These are phyloP conservation scores for Tetrahymena elliotti DNA, from an alignment of 73 alveolate species.

Conservation along the genomic window DNA sequence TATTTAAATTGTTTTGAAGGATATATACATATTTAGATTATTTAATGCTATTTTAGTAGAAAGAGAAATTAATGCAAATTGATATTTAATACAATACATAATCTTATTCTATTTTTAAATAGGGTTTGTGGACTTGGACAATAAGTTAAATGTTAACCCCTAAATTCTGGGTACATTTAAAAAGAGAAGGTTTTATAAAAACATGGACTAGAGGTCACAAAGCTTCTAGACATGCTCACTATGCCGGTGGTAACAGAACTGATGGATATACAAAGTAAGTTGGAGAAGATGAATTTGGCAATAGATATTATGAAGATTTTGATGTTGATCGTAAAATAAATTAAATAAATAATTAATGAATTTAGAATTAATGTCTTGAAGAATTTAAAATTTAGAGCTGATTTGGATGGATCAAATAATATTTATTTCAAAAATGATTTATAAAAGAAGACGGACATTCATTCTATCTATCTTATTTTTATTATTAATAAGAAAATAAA, in stretches of 20 bases:
- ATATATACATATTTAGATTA: background rate
- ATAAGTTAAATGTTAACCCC: slow-evolving; percentile 39
- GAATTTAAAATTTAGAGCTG: background rate
- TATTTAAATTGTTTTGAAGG: background rate
- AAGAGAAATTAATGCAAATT: background rate
- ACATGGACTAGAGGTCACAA: slow-evolving; percentile 36
- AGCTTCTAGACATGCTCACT: slow-evolving; percentile 43
- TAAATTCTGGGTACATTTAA: slow-evolving; percentile 23
- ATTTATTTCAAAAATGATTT: no score
- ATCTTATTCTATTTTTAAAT: background rate
- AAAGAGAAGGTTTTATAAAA: slow-evolving; percentile 37
- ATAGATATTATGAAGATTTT: slow-evolving; percentile 41
- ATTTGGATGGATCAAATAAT: background rate
- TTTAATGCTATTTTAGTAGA: background rate
- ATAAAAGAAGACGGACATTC: no score
- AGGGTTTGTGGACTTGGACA: slow-evolving; percentile 50
- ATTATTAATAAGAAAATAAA: background rate
- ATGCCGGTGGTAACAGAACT: slow-evolving; percentile 22
- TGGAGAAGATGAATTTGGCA: slow-evolving; percentile 35
- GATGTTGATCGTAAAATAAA: slow-evolving; percentile 30
- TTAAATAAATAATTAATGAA: background rate
- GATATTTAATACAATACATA: background rate
- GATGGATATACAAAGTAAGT: slow-evolving; percentile 30
- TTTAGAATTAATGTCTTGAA: background rate
- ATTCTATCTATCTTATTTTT: no score